Percentiles rank a stretch among this genome's conserved stretches.
Conservation (phyloP, 768 basidiomycete species). For the Mycena rebaudengoi region DNA sequence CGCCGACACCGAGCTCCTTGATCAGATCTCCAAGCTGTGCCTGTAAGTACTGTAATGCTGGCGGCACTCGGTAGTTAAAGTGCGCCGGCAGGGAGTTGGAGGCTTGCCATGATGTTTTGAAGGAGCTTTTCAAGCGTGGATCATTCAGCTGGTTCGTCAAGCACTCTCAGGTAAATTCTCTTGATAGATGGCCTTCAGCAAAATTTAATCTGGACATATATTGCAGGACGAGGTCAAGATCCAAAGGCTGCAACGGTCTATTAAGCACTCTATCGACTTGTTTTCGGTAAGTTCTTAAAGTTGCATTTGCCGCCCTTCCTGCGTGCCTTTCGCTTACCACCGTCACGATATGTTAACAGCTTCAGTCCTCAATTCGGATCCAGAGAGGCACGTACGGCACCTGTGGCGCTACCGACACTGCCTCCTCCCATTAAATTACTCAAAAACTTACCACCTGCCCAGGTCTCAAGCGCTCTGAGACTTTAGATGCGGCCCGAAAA, state of each 20-base stretch:
- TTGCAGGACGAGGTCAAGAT: constrained; percentile 25
- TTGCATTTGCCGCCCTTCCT: background rate
- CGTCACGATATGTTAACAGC: background rate
- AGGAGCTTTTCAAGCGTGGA: constrained; percentile 23
- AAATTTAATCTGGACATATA: too few species aligned
- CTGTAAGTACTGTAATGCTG: constrained; percentile 22
- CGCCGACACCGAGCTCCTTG: constrained; percentile 20
- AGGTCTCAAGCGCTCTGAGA: constrained; percentile 21
- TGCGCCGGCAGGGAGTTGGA: background rate
- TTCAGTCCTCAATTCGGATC: background rate
- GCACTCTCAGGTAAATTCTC: too few species aligned
- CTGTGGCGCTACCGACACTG: too few species aligned
- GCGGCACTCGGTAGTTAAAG: constrained; percentile 22
- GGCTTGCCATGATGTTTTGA: background rate
- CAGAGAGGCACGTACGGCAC: too few species aligned
- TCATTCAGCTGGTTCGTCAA: constrained; percentile 25
- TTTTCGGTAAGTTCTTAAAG: constrained; percentile 22
- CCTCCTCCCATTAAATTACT: too few species aligned
- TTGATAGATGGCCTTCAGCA: too few species aligned
- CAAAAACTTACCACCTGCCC: background rate
- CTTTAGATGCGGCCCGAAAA: constrained; percentile 20
- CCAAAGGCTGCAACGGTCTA: constrained; percentile 21
- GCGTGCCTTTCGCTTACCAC: background rate
- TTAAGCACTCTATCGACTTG: constrained; percentile 30
- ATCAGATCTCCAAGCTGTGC: constrained; percentile 28